Conservation (phyloP, 805 yeast species). For the Metschnikowia similis region DNA sequence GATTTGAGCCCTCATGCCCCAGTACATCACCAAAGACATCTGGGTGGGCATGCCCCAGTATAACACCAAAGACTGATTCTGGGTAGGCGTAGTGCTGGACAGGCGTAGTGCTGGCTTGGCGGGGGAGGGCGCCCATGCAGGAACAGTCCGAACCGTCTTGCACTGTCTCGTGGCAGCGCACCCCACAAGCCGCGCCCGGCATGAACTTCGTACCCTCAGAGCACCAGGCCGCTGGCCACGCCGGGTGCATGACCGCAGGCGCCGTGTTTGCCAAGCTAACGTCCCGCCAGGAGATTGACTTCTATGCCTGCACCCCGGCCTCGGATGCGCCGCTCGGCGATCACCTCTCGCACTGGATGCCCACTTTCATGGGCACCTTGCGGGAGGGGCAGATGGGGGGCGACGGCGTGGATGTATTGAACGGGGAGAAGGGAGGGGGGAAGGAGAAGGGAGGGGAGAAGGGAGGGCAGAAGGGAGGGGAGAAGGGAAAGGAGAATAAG, state of each 20-base stretch:
- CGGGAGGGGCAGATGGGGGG: conserved; percentile 30
- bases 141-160: too few relatives aligned
- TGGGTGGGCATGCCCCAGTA: too few relatives aligned
- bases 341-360: conserved; percentile 53
- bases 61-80: too few relatives aligned
- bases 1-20: too few relatives aligned
- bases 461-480: background rate
- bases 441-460: background rate
- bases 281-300: conserved; percentile 61
- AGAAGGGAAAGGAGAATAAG: background rate
- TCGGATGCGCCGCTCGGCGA: conserved; percentile 28
- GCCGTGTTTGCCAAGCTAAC: conserved; percentile 71
- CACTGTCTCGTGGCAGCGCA: too few relatives aligned
- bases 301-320: conserved; percentile 46
- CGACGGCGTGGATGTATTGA: background rate
- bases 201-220: conserved; percentile 14
- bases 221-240: conserved; percentile 92
- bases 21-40: too few relatives aligned
- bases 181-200: too few relatives aligned
- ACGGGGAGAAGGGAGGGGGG: background rate
- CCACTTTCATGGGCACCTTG: conserved; percentile 59
- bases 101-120: too few relatives aligned
- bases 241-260: conserved; percentile 69
- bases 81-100: too few relatives aligned
- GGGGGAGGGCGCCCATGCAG: too few relatives aligned